Evolutionary conservation across 176 grass and related monocot species (phyloP).

Genomic region (Ampelocalamus luodianensis): DNA sequence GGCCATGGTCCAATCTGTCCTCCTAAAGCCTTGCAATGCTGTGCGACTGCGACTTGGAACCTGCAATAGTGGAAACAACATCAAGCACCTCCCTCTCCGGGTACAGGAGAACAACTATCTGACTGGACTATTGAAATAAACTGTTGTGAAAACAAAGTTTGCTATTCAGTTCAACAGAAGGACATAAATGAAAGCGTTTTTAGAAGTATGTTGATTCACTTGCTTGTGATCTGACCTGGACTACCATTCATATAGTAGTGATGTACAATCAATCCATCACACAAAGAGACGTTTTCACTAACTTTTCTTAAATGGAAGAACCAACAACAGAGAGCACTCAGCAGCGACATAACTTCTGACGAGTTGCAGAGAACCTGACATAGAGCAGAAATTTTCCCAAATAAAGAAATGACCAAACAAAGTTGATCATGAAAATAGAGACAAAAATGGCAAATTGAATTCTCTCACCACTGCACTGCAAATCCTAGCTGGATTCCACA

Average conservation of each 20-base stretch:
- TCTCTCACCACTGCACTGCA: not conserved
- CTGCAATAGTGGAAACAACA: constrained; percentile 30
- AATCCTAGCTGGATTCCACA: not conserved
- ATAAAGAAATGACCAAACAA: constrained; percentile 16
- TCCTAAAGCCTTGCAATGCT: constrained; percentile 21
- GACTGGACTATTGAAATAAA: constrained; percentile 14
- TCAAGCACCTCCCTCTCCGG: not conserved
- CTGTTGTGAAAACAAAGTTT: constrained; percentile 14
- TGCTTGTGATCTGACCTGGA: constrained; percentile 8
- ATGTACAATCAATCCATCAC: constrained; percentile 12
- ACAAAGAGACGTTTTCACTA: not conserved
- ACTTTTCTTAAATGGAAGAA: constrained; percentile 3
- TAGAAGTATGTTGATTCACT: not conserved
- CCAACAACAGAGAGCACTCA: not conserved
- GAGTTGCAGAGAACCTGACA: not conserved
- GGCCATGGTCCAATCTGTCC: constrained; percentile 20
- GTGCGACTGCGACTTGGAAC: constrained; percentile 40
- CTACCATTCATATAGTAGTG: not conserved
- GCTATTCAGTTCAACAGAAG: not conserved
- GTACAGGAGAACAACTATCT: constrained; percentile 4
- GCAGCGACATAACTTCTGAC: not conserved
- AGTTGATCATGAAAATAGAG: not conserved
- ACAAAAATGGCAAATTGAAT: not conserved
- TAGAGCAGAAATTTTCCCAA: constrained; percentile 8
- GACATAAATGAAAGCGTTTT: not conserved